Conservation (phyloP, 2,329 filamentous ascomycete species). For the Aspergillus vadensis region DNA sequence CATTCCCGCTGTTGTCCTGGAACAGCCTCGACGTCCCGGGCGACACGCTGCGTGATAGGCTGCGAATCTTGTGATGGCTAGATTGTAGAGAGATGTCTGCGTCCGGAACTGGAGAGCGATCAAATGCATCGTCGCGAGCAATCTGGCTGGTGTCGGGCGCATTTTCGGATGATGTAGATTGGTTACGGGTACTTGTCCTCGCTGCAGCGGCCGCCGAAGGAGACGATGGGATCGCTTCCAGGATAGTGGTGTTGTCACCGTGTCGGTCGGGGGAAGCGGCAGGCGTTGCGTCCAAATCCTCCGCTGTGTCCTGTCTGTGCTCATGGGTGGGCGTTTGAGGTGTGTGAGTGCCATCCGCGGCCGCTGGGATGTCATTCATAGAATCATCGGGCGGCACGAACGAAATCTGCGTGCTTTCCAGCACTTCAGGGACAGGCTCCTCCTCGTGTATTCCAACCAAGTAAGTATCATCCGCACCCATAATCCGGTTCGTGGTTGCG, state of each 20-base stretch:
- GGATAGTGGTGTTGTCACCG: constrained; percentile 38
- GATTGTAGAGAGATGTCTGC: constrained; percentile 29
- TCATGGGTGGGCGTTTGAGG: constrained; percentile 22
- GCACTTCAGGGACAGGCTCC: constrained; percentile 17
- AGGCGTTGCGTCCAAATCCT: constrained; percentile 24
- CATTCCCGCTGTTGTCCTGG: constrained; percentile 30
- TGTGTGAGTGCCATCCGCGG: constrained; percentile 21
- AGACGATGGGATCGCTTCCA: constrained; percentile 49
- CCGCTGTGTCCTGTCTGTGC: constrained; percentile 18
- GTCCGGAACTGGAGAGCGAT: constrained; percentile 24
- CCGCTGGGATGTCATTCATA: constrained; percentile 20
- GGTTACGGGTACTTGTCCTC: constrained; percentile 42
- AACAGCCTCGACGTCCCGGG: constrained; percentile 30
- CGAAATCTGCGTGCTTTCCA: constrained; percentile 29
- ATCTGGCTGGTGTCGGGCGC: constrained; percentile 21
- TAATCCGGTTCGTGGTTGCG: constrained; percentile 26
- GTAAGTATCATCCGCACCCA: constrained; percentile 48
- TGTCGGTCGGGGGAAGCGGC: constrained; percentile 22
- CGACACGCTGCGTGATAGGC: constrained; percentile 31
- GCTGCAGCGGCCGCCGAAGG: constrained; percentile 48
- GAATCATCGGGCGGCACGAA: constrained; percentile 29
- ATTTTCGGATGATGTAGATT: constrained; percentile 34
- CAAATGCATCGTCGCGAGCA: constrained; percentile 26
- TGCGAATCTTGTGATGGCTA: constrained; percentile 30
- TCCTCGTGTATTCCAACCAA: constrained; percentile 41